These are phyloP conservation scores for Straminergon stramineum DNA, from an alignment of 225 moss, liverwort and hornwort species.

Conservation along the genomic window DNA sequence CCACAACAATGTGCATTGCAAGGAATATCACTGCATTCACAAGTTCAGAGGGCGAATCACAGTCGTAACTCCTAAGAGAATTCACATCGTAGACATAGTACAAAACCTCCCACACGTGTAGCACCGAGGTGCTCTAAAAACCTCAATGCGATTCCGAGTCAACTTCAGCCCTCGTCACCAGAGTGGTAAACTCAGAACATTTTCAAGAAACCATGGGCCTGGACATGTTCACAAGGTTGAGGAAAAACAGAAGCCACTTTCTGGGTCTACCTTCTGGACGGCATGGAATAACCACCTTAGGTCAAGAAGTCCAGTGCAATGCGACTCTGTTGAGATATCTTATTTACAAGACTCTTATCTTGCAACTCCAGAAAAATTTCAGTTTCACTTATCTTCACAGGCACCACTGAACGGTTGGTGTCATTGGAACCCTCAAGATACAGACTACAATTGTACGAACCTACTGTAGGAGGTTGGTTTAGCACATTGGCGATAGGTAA, in stretches of 20 bases:
- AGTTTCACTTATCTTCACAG: slow-evolving; percentile 30
- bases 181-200: not conserved
- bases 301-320: slow-evolving; percentile 34
- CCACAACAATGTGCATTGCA: not conserved
- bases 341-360: slow-evolving; percentile 48
- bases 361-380: slow-evolving; percentile 36
- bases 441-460: slow-evolving; percentile 51
- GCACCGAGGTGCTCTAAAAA: not conserved
- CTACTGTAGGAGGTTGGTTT: slow-evolving; percentile 74
- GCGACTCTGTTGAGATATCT: slow-evolving; percentile 39
- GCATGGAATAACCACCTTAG: not conserved
- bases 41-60: not conserved
- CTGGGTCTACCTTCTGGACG: not conserved
- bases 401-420: not conserved
- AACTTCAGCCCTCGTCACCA: not conserved
- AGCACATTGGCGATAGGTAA: slow-evolving; percentile 52
- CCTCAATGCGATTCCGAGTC: not conserved
- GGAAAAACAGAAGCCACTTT: not conserved
- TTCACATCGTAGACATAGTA: not conserved
- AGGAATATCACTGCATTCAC: not conserved
- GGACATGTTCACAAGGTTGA: not conserved
- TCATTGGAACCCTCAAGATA: slow-evolving; percentile 12
- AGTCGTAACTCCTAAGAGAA: not conserved
- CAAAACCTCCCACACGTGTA: not conserved
- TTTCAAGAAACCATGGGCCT: not conserved